phyloP scores from a whole-genome alignment of 2,329 filamentous ascomycete species.

The Hypoxylon sp. region DNA sequence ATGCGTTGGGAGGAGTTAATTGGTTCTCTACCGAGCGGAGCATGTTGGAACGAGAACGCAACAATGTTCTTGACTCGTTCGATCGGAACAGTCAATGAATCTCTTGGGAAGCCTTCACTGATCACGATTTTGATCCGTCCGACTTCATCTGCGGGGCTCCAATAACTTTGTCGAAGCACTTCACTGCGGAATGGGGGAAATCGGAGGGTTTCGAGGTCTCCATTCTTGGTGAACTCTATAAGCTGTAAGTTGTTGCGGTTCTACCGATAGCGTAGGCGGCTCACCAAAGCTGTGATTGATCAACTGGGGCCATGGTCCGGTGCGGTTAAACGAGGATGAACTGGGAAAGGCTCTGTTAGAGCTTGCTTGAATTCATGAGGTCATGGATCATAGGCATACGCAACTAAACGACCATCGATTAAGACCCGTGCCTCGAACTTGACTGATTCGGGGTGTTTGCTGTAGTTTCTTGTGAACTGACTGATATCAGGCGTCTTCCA shows the following conservation, averaged over 20 bases:
- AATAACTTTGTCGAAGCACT: constrained; percentile 77
- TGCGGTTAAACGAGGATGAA: constrained; percentile 68
- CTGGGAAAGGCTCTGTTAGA: constrained; percentile 55
- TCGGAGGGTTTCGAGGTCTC: constrained; percentile 72
- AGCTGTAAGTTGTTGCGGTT: constrained; percentile 45
- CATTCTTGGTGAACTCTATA: constrained; percentile 68
- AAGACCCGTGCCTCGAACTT: constrained; percentile 77
- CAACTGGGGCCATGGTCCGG: constrained; percentile 66
- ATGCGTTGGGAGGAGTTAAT: neutral
- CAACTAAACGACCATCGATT: constrained; percentile 75
- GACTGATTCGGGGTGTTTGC: constrained; percentile 69
- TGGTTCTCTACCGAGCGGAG: constrained; percentile 74
- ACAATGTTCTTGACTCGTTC: constrained; percentile 80
- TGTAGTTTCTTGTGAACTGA: constrained; percentile 69
- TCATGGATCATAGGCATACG: constrained; percentile 62
- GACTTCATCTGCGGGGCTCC: constrained; percentile 78
- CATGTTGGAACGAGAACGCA: constrained; percentile 88
- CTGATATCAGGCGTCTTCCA: constrained; percentile 76
- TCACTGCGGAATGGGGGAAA: constrained; percentile 82
- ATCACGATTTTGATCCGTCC: constrained; percentile 84
- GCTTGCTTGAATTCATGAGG: neutral
- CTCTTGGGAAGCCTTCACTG: constrained; percentile 77
- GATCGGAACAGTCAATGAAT: constrained; percentile 67
- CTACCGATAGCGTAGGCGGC: constrained; percentile 19
- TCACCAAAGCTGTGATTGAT: constrained; percentile 63